Evolutionary conservation across 257 asterid species (phyloP).

Genomic region (Solanum chaucha): DNA sequence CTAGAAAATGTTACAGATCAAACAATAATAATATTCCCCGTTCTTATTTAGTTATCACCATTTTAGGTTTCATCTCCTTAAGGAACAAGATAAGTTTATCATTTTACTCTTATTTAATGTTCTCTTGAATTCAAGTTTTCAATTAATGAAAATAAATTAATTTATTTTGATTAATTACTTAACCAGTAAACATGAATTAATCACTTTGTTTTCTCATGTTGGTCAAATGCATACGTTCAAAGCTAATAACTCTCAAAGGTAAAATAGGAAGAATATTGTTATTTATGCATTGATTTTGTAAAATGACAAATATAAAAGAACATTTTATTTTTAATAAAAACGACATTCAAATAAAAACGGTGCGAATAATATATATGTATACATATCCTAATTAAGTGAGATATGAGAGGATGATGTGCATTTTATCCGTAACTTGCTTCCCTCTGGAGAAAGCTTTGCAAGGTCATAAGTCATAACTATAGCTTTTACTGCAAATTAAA

Average conservation of each 20-base stretch:
- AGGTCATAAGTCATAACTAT: background rate
- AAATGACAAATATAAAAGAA: too few species aligned
- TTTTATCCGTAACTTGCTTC: background rate
- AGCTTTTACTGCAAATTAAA: background rate
- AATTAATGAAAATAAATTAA: too few species aligned
- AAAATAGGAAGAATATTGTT: too few species aligned
- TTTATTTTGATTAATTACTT: background rate
- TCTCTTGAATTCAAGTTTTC: background rate
- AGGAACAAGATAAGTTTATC: too few species aligned
- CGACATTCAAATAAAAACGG: too few species aligned
- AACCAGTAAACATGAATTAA: background rate
- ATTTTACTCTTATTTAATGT: too few species aligned
- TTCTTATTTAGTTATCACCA: background rate
- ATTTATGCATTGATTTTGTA: too few species aligned
- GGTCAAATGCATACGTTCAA: too few species aligned
- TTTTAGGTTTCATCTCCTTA: too few species aligned
- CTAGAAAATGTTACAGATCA: background rate
- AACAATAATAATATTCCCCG: too few species aligned
- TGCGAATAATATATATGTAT: background rate
- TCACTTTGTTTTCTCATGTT: background rate
- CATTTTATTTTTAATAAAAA: too few species aligned
- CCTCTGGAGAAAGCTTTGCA: background rate
- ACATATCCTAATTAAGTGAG: background rate
- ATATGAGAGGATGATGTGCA: background rate
- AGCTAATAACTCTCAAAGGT: background rate